phyloP scores from a whole-genome alignment of 129 eudicot species.

The Smallanthus sonchifolius region DNA sequence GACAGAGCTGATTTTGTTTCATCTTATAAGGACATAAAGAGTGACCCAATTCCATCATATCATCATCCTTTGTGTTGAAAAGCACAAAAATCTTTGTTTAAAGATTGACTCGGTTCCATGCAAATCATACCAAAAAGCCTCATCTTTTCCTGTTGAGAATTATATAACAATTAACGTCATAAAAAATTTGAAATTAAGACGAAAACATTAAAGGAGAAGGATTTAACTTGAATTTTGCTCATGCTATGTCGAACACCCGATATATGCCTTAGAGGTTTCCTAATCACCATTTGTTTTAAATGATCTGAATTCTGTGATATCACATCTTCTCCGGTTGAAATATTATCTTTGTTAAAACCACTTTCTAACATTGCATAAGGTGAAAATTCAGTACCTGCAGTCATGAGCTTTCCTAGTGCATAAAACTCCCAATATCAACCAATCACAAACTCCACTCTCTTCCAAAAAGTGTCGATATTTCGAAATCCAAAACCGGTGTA shows the following conservation, averaged over 20 bases:
- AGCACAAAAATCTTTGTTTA: no score
- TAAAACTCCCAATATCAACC: slow-evolving; percentile 19
- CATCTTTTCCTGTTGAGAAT: no score
- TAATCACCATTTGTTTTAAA: slow-evolving; percentile 39
- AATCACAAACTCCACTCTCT: background rate
- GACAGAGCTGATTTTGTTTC: no score
- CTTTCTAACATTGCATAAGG: slow-evolving; percentile 47
- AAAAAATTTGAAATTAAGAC: no score
- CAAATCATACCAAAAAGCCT: no score
- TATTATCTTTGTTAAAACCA: slow-evolving; percentile 16
- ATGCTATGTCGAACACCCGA: slow-evolving; percentile 57
- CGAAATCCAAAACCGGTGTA: background rate
- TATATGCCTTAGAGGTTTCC: slow-evolving; percentile 62
- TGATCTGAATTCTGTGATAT: slow-evolving; percentile 43
- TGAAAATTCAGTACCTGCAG: slow-evolving; percentile 67
- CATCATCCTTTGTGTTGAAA: no score
- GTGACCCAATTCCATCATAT: no score
- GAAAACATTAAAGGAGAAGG: no score
- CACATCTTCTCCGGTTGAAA: slow-evolving; percentile 41
- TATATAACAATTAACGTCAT: no score
- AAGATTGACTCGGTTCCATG: no score
- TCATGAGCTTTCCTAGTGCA: slow-evolving; percentile 46
- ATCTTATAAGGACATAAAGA: no score
- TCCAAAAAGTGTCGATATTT: background rate
- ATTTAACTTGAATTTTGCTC: no score